Evolutionary conservation across 768 basidiomycete species (phyloP).

Genomic region (Macrocybe gigantea): DNA sequence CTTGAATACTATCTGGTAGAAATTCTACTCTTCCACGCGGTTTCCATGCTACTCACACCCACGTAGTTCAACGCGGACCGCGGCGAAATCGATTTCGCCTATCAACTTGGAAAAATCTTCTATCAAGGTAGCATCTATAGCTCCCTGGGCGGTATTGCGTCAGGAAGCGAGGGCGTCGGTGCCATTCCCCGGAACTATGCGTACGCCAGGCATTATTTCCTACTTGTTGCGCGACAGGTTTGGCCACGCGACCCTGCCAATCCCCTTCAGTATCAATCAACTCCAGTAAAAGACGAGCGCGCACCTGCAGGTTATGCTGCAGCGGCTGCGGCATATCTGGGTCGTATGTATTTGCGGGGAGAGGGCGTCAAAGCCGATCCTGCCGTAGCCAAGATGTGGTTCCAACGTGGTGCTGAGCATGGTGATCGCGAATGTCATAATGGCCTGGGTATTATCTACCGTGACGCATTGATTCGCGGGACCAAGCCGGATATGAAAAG

Average conservation of each 20-base stretch:
- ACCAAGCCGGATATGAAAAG: conserved; percentile 58
- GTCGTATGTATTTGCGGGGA: conserved; percentile 90
- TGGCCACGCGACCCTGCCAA: conserved; percentile 82
- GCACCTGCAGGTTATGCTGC: conserved; percentile 59
- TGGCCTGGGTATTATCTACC: conserved; percentile 85
- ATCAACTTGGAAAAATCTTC: conserved; percentile 90
- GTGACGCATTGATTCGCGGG: conserved; percentile 78
- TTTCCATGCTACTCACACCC: conserved; percentile 1
- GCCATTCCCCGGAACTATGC: conserved; percentile 76
- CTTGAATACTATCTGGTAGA: conserved; percentile 84
- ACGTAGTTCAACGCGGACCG: conserved; percentile 90
- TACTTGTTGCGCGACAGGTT: conserved; percentile 71
- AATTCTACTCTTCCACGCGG: conserved; percentile 6
- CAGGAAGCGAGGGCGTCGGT: conserved; percentile 90
- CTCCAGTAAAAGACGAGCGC: conserved; percentile 44
- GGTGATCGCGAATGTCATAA: conserved; percentile 89
- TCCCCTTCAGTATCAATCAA: conserved; percentile 36
- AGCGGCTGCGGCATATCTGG: conserved; percentile 81
- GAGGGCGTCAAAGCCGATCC: conserved; percentile 84
- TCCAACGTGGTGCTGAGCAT: conserved; percentile 75
- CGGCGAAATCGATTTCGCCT: conserved; percentile 84
- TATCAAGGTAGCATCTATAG: conserved; percentile 94
- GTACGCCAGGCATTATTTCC: conserved; percentile 79
- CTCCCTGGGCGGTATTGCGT: conserved; percentile 70
- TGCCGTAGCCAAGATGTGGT: conserved; percentile 85